These are phyloP conservation scores for Elaeagnus macrophylla DNA, from an alignment of 306 rosid species.

Conservation along the genomic window DNA sequence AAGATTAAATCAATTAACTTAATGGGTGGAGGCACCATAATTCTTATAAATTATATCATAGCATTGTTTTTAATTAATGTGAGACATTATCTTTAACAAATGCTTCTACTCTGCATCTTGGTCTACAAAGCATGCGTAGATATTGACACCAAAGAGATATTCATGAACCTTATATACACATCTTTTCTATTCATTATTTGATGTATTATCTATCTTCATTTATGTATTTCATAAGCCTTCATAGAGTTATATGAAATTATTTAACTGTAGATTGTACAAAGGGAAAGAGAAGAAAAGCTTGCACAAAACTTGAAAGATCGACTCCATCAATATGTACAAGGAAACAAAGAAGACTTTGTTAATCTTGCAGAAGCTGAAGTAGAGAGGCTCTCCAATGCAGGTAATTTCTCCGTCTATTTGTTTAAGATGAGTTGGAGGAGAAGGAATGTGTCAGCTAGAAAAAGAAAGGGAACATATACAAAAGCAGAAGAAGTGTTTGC, in stretches of 20 bases:
- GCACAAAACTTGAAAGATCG: constrained; percentile 59
- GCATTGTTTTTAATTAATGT: too few relatives aligned
- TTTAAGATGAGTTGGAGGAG: not conserved
- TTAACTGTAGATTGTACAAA: constrained; percentile 68
- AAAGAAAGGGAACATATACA: too few relatives aligned
- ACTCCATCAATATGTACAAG: constrained; percentile 74
- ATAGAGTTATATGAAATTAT: constrained; percentile 17
- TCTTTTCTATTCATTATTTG: not conserved
- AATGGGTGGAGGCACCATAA: too few relatives aligned
- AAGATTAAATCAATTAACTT: too few relatives aligned
- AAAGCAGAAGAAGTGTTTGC: too few relatives aligned
- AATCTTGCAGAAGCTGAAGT: constrained; percentile 77
- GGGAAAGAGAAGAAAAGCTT: constrained; percentile 93
- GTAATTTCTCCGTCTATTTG: constrained; percentile 23
- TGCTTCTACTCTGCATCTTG: too few relatives aligned
- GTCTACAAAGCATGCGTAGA: too few relatives aligned
- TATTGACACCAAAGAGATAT: too few relatives aligned
- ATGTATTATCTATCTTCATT: not conserved
- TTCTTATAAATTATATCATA: too few relatives aligned
- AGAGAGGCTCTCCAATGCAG: constrained; percentile 77
- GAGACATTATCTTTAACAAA: too few relatives aligned
- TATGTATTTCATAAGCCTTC: not conserved
- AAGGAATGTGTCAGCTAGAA: not conserved
- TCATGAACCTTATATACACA: not conserved
- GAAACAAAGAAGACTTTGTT: constrained; percentile 62